Evolutionary conservation across 306 rosid species (phyloP).

Genomic region (Hippophae tibetana): DNA sequence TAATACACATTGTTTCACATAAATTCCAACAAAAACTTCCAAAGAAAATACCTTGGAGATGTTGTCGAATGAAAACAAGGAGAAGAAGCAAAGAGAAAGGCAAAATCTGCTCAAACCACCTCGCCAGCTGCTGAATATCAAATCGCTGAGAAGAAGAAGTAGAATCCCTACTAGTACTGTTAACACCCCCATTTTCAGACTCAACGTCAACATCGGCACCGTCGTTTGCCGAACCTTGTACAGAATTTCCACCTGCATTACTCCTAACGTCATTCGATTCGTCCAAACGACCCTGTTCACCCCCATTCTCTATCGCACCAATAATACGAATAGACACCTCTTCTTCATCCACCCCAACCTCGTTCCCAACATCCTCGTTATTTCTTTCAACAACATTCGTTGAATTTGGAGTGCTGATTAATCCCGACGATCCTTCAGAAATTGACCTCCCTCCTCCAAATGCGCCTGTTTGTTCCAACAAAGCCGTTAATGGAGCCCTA

Average conservation of each 20-base stretch:
- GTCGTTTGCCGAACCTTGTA: background rate
- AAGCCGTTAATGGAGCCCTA: conserved; percentile 11
- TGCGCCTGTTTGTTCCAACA: conserved; percentile 18
- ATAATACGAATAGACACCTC: conserved; percentile 22
- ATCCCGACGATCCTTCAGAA: conserved; percentile 3
- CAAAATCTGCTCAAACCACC: conserved; percentile 18
- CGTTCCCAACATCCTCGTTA: background rate
- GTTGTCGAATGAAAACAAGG: conserved; percentile 16
- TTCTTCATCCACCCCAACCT: conserved; percentile 16
- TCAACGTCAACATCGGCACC: conserved; percentile 1
- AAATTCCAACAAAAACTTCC: too few relatives aligned
- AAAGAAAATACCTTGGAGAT: conserved; percentile 11
- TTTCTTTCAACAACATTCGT: background rate
- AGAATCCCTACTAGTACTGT: background rate
- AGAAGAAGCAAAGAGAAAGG: conserved; percentile 11
- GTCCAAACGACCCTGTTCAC: background rate
- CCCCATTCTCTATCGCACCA: conserved; percentile 19
- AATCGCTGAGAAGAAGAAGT: conserved; percentile 4
- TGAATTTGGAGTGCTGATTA: background rate
- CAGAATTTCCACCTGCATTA: conserved; percentile 2
- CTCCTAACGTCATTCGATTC: background rate
- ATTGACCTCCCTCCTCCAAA: conserved; percentile 8
- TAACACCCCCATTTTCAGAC: background rate
- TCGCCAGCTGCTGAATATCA: conserved; percentile 7
- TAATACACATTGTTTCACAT: too few relatives aligned